Evolutionary conservation across 805 yeast genomes (phyloP).

Genomic region (Monosporozyma solicola): DNA sequence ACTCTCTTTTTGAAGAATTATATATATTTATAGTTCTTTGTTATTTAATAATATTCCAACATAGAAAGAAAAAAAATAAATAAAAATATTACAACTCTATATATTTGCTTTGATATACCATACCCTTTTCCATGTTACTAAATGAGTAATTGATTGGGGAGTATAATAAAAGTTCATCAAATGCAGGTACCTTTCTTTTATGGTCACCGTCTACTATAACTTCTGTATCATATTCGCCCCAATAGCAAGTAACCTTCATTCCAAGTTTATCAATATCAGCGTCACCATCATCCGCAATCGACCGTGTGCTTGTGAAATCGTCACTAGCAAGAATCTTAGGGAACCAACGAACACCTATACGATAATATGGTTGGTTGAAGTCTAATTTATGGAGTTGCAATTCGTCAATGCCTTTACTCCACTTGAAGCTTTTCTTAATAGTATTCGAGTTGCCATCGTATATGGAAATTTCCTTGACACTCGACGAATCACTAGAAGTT

Average conservation of each 20-base stretch:
- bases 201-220: slow-evolving; percentile 32
- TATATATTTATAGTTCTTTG: not conserved
- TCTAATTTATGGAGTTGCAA: slow-evolving; percentile 55
- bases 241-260: slow-evolving; percentile 56
- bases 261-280: slow-evolving; percentile 37
- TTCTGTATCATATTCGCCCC: slow-evolving; percentile 62
- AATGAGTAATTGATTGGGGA: slow-evolving; percentile 57
- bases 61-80: not conserved
- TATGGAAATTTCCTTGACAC: slow-evolving; percentile 55
- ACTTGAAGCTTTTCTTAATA: slow-evolving; percentile 38
- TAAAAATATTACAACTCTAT: slow-evolving; percentile 31
- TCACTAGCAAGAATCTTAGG: slow-evolving; percentile 46
- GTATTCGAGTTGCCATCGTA: slow-evolving; percentile 30
- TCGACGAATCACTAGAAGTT: slow-evolving; percentile 34
- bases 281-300: slow-evolving; percentile 14
- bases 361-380: slow-evolving; percentile 47
- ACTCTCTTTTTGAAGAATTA: not conserved
- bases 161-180: slow-evolving; percentile 57
- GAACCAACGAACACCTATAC: slow-evolving; percentile 66
- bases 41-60: not conserved
- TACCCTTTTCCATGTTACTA: slow-evolving; percentile 59
- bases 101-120: slow-evolving; percentile 49
- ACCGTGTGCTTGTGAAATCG: slow-evolving; percentile 6
- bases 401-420: slow-evolving; percentile 53
- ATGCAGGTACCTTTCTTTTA: slow-evolving; percentile 52